Conservation (phyloP, 2,329 filamentous ascomycete genomes). For the Penicillium palitans region DNA sequence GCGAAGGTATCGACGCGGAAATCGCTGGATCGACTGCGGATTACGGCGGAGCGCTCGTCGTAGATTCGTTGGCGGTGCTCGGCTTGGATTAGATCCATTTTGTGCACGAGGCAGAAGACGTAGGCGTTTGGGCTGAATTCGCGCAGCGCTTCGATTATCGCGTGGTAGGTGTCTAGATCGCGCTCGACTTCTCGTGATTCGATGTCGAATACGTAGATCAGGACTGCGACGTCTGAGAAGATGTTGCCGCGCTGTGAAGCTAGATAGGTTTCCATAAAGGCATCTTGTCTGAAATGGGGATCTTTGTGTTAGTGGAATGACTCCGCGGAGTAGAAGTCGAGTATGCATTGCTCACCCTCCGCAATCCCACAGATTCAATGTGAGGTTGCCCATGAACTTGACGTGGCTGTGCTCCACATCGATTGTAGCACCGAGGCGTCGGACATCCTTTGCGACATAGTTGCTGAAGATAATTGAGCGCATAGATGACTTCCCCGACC, state of each 20-base stretch:
- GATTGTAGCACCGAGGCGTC: slow-evolving; percentile 89
- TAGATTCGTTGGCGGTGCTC: slow-evolving; percentile 78
- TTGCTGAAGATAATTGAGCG: slow-evolving; percentile 98
- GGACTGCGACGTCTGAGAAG: slow-evolving; percentile 91
- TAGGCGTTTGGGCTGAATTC: slow-evolving; percentile 80
- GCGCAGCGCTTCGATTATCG: slow-evolving; percentile 82
- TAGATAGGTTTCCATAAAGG: slow-evolving; percentile 98
- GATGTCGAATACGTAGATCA: slow-evolving; percentile 99
- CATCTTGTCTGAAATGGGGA: slow-evolving; percentile 69
- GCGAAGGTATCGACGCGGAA: slow-evolving; percentile 85
- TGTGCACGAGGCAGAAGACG: slow-evolving; percentile 95
- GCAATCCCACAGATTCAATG: slow-evolving; percentile 97
- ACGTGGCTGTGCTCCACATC: slow-evolving; percentile 98
- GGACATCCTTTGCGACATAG: slow-evolving; percentile 94
- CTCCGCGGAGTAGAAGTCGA: neutral
- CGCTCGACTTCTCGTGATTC: slow-evolving; percentile 92
- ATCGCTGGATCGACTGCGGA: slow-evolving; percentile 70
- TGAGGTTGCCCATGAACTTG: slow-evolving; percentile 97
- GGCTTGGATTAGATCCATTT: slow-evolving; percentile 92
- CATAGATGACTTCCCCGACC: slow-evolving; percentile 98
- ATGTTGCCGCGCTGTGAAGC: slow-evolving; percentile 93
- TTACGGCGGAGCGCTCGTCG: slow-evolving; percentile 75
- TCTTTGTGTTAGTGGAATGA: neutral
- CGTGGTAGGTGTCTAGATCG: slow-evolving; percentile 87
- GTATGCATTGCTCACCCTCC: slow-evolving; percentile 64